Evolutionary conservation across 768 basidiomycete species (phyloP), one percentile per base, ranked within the genome.

Genomic region (Tricholoma matsutake): DNA sequence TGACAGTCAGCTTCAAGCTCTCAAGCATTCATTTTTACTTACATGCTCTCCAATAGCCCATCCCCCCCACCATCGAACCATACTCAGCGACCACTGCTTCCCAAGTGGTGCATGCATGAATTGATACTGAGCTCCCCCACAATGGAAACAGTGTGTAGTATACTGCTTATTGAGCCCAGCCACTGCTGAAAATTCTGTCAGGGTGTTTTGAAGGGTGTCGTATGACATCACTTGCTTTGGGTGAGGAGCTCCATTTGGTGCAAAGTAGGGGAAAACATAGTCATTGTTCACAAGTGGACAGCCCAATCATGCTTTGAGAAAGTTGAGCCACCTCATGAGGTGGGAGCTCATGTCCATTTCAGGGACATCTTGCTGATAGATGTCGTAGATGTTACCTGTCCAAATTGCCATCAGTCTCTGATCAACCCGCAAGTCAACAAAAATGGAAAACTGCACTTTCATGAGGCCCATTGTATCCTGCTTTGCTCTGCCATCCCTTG

Each of bases 81-180:
- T n/a, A n/a, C n/a, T n/a, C n/a, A n/a, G n/a, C n/a, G n/a, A n/a
- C n/a, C n/a, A n/a, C 3, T 70, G 64, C 45, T 74, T 56, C 0
- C 72, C 70, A 4, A 73, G 14, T 0, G 73, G 78, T 79, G n/a
- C n/a, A n/a, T n/a, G n/a, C n/a, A n/a, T n/a, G n/a, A n/a, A n/a
- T n/a, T n/a, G n/a, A n/a, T n/a, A 78, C 56, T 78, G 41, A 41
- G 41, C 41, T 41, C 41, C 41, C 41, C 41, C 41, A 41, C 14
- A n/a, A 41, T 8, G 8, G 76, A 77, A 72, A 32, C 68, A 74
- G 57, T 78, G 77, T 1, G 77, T 77, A 16, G 72, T 72, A 56
- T 64, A 77, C 4, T 49, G 28, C 51, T 64, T 65, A 10, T 59
- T 61, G 16, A 76, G 58, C 4, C 65, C 67, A 4, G 74, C 73